Base-by-base conservation (phyloP, 306 rosid genomes). In the Myrica gale region DNA sequence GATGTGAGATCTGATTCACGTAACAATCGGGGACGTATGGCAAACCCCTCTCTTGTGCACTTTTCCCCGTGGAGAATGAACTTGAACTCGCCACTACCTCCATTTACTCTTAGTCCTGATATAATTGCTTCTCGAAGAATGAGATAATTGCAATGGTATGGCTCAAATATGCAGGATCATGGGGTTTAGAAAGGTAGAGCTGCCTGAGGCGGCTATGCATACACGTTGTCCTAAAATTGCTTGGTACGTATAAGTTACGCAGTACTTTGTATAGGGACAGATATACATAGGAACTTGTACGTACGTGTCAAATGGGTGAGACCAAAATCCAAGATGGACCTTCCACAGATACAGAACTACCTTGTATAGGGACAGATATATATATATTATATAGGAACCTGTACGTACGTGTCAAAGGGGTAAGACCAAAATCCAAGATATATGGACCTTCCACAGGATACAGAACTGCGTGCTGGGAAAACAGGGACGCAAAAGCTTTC, bases 31-130 rank as follows among this genome's bases (percentile, higher is more conserved):
- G 89, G 0, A 86, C 81, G 70, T 81, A 71, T 69, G 83, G 84
- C 80, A 84, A 73, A 75, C 82, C 73, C 78, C 17, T 81, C 76
- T 81, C 83, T 78, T 78, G 83, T 63, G 85, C 88, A 55, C 69
- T 81, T 68, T 84, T 58, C 19, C 81, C 88, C 6, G 52, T 75
- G 7, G 76, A 20, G 76, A 75, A 78, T 71, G 83, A 57, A 26
- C 83, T 62, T 7, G 85, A 81, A 45, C 71, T 60, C n/a, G 65
- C 63, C 16, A 43, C 79, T 0, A 37, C 57, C 5, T 3, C 79
- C 65, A 53, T 66, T 52, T 57, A 15, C 10, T 48, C 16, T 48
- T 11, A 48, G 16, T 11, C 53, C 53, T 48, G 52, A 48, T 15
- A 48, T 4, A 48, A 11, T 48, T 50, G 1, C 43, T 20, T 7